These are phyloP conservation scores for Pseudonitzschia multistriata DNA, from an alignment of 108 stramenopile genomes.

Conservation along the genomic window DNA sequence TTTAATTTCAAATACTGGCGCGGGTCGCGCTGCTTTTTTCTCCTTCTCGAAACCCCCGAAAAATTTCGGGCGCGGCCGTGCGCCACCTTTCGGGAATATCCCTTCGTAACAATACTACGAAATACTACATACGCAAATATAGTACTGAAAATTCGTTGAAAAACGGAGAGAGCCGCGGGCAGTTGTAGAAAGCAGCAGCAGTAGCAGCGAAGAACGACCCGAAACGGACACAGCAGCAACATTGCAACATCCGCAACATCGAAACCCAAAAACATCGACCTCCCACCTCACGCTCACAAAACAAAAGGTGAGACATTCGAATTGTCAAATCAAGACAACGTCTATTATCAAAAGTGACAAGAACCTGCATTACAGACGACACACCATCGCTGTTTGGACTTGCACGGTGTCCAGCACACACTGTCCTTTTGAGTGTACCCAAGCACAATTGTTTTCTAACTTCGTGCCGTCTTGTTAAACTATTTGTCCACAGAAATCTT, in stretches of 20 bases:
- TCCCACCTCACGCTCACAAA: background rate
- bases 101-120: background rate
- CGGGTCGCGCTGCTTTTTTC: background rate
- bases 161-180: background rate
- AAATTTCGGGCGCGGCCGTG: background rate
- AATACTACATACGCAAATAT: background rate
- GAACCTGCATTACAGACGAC: too few relatives aligned
- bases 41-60: background rate
- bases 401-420: background rate
- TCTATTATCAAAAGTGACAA: too few relatives aligned
- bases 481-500: background rate
- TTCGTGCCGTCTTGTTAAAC: too few relatives aligned
- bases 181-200: background rate
- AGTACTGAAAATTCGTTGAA: background rate
- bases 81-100: background rate
- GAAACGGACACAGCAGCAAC: background rate
- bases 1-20: background rate
- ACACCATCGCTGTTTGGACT: too few relatives aligned
- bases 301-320: constrained; percentile 10
- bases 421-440: background rate
- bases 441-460: too few relatives aligned
- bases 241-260: background rate
- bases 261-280: background rate
- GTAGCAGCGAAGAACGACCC: background rate
- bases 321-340: background rate